These are phyloP conservation scores for Colletotrichum eremochloae DNA, from an alignment of 2,329 filamentous ascomycete species.

Conservation along the genomic window DNA sequence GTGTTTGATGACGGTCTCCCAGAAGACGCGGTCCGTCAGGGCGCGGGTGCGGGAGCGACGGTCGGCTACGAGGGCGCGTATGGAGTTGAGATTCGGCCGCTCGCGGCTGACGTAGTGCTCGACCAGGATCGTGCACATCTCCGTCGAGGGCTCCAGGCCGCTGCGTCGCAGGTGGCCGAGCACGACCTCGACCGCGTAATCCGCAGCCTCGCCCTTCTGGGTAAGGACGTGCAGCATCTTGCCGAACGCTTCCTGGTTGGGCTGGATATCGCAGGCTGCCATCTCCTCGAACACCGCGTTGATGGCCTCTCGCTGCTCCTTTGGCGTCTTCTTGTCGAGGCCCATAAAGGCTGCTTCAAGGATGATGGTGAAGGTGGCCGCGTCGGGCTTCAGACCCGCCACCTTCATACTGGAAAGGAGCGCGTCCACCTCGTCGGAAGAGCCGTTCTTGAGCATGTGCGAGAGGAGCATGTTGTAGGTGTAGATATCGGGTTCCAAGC, in stretches of 20 bases:
- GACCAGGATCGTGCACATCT: conserved; percentile 82
- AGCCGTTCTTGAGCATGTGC: conserved; percentile 65
- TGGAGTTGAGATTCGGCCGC: conserved; percentile 70
- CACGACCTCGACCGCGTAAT: conserved; percentile 69
- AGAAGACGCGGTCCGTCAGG: conserved; percentile 46
- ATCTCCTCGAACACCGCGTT: conserved; percentile 70
- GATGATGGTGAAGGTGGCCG: conserved; percentile 80
- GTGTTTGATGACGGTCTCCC: conserved; percentile 42
- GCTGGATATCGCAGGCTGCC: conserved; percentile 66
- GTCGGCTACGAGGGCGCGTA: conserved; percentile 73
- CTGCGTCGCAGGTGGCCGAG: conserved; percentile 71
- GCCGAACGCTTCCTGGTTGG: conserved; percentile 75
- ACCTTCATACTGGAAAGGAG: conserved; percentile 72
- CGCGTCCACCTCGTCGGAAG: conserved; percentile 61
- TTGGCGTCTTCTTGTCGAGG: conserved; percentile 55
- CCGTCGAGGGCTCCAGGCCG: conserved; percentile 67
- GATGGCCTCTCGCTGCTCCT: conserved; percentile 67
- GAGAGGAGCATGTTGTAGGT: conserved; percentile 80
- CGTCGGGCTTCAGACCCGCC: conserved; percentile 69
- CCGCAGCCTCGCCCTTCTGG: conserved; percentile 56
- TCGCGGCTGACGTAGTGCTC: conserved; percentile 73
- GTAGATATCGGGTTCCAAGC: conserved; percentile 68
- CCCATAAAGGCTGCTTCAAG: conserved; percentile 69
- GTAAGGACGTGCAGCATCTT: conserved; percentile 78
- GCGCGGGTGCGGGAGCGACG: conserved; percentile 42